A percentile compares a stretch with the other conserved stretches of the same genome.
Conservation (phyloP, 2,329 filamentous ascomycete species). For the Fusarium lyarnte region DNA sequence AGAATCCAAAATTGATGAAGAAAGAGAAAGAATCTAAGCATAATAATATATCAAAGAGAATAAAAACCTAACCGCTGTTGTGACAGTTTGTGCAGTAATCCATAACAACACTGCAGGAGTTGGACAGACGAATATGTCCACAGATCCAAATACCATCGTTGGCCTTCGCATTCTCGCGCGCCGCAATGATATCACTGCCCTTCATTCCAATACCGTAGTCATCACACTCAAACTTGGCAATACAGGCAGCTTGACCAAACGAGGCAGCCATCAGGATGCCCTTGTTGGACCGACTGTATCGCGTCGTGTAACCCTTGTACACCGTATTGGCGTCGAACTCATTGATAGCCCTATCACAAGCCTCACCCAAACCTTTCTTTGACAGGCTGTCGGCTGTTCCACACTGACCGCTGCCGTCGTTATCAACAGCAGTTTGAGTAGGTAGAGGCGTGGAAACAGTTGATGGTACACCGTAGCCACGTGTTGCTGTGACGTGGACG, state of each 20-base stretch:
- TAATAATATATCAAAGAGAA: fast-evolving
- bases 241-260: not conserved
- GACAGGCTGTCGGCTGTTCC: conserved; percentile 11
- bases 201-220: conserved; percentile 28
- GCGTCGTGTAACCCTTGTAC: conserved; percentile 9
- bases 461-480: not conserved
- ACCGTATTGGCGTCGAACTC: conserved; percentile 6
- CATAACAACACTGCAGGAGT: conserved; percentile 14
- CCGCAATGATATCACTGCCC: conserved; percentile 1
- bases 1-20: too few relatives aligned
- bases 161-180: conserved; percentile 5
- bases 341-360: conserved; percentile 13
- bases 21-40: not conserved
- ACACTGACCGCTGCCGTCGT: conserved; percentile 15
- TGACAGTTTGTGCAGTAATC: conserved; percentile 18
- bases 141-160: conserved; percentile 13
- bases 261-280: conserved; percentile 4
- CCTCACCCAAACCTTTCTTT: not conserved
- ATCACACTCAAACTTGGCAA: conserved; percentile 21
- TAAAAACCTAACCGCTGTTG: not conserved
- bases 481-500: not conserved
- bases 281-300: conserved; percentile 12
- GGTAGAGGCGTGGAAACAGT: conserved; percentile 12
- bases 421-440: conserved; percentile 13
- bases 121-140: conserved; percentile 15